Conservation (phyloP, 129 eudicot species). For the Apium graveolens region DNA sequence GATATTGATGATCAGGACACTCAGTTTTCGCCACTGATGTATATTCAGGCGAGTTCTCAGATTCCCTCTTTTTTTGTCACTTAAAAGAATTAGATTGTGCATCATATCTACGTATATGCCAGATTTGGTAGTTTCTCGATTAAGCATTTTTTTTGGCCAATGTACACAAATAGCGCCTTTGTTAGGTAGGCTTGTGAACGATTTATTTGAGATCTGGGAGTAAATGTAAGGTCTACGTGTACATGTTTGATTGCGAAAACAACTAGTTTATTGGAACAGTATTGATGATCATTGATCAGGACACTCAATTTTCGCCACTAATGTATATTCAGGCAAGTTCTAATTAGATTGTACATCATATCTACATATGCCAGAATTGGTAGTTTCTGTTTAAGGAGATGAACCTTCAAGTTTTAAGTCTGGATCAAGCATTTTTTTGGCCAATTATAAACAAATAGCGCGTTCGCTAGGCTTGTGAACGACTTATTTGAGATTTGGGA, state of each 20-base stretch:
- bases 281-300: constrained; percentile 17
- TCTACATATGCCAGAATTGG: background rate
- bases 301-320: constrained; percentile 35
- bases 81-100: background rate
- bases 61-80: background rate
- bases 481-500: too few species aligned
- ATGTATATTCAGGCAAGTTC: constrained; percentile 35
- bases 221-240: too few species aligned
- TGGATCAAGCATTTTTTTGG: background rate
- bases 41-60: constrained; percentile 28
- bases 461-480: background rate
- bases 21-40: constrained; percentile 37
- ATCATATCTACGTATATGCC: background rate
- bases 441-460: background rate
- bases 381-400: too few species aligned
- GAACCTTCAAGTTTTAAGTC: too few species aligned
- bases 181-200: too few species aligned
- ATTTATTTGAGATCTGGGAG: too few species aligned
- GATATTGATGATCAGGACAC: constrained; percentile 20
- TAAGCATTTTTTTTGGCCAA: too few species aligned
- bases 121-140: background rate
- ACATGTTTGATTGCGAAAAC: too few species aligned
- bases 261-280: constrained; percentile 36
- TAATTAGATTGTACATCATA: background rate
- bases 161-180: too few species aligned